Percentiles rank a stretch among this genome's conserved stretches.
Conservation (phyloP, 1,284 basidiomycete species). For the Phellinidium pouzarii region DNA sequence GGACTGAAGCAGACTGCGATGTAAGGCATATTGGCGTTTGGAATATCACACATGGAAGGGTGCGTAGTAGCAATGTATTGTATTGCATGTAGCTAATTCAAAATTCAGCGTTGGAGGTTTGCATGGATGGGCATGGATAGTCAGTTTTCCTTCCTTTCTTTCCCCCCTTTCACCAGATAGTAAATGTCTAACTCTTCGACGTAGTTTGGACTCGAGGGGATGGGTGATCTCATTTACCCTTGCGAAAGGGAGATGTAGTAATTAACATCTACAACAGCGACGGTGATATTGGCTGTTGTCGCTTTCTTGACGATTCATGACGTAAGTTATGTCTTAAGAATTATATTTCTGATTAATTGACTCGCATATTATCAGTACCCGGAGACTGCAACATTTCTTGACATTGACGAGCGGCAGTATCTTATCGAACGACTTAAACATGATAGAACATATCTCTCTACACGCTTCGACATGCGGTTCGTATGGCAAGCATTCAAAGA, state of each 20-base stretch:
- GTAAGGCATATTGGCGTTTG: constrained; percentile 22
- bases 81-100: neutral
- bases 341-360: neutral
- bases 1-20: constrained; percentile 11
- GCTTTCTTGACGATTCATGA: constrained; percentile 42
- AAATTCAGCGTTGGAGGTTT: constrained; percentile 28
- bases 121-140: constrained; percentile 43
- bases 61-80: constrained; percentile 21
- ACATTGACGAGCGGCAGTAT: constrained; percentile 29
- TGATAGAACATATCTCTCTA: constrained; percentile 28
- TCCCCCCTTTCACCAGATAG: neutral
- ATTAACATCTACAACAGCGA: constrained; percentile 22
- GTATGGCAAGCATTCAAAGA: constrained; percentile 37
- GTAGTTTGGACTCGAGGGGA: constrained; percentile 4
- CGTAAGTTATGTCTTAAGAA: constrained; percentile 23
- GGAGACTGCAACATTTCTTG: constrained; percentile 37
- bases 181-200: neutral
- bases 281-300: constrained; percentile 31
- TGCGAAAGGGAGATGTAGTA: neutral
- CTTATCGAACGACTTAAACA: constrained; percentile 27
- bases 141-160: constrained; percentile 27
- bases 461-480: constrained; percentile 31
- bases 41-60: constrained; percentile 33
- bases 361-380: constrained; percentile 28
- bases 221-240: neutral